Evolutionary conservation across 768 basidiomycete genomes (phyloP), one percentile per base, ranked within the genome.

Genomic region (Pleurotus giganteus): DNA sequence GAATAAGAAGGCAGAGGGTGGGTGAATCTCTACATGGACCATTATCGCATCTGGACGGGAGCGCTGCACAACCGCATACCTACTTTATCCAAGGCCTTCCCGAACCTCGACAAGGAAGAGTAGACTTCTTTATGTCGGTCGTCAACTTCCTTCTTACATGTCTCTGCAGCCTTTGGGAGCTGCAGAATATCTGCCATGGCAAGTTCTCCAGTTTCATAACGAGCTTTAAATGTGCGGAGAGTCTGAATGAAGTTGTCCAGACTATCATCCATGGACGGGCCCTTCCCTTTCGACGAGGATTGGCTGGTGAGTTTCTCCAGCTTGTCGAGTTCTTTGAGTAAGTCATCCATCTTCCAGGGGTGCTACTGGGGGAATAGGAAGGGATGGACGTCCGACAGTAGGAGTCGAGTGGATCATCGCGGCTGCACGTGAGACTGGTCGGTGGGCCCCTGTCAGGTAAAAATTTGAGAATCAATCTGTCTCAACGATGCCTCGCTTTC

Each of bases 51-150:
- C 32, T 39, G 12, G 21, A 17, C 28, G 19, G 3, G 17, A 19
- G 4, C 21, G 41, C 28, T 12, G 21, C n/a, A 42, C 13, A 13
- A 37, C 46, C 15, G 4, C 49, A 34, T 24, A 56, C 77, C 39
- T 54, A 91, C 96, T 87, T 97, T 98, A 65, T 98, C 96, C 66
- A 98, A 69, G 0, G 85, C 80, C 71, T 94, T 98, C 26, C 91
- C 92, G 32, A 95, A 76, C 60, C 83, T 83, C 24, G 85, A 81
- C 7, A 97, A 70, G 2, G 86, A 84, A 17, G 78, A 82, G 62
- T 95, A 91, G 29, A 93, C 79, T 61, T 94, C 94, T 69, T 95
- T 98, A 75, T 94, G 86, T 2, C 86, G 80, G 31, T 94, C 91
- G 55, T 92, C 91, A 1, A 94, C 76, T 55, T 91, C 91, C 66